Evolutionary conservation across 2,329 filamentous ascomycete species (phyloP), one percentile per base, ranked within the genome.

Genomic region (Alternaria solani): DNA sequence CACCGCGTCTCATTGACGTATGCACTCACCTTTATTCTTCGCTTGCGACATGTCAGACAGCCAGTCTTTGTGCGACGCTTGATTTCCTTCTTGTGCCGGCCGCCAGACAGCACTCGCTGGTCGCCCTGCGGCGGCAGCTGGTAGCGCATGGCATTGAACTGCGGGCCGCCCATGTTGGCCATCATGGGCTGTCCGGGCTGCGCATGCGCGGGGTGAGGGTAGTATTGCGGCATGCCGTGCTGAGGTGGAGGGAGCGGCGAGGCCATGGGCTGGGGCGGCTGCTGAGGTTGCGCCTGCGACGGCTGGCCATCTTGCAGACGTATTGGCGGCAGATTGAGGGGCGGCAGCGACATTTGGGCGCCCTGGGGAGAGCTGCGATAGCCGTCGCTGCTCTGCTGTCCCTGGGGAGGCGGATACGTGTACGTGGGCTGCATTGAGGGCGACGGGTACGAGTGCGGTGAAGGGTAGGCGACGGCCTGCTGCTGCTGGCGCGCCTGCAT

Each of bases 51-150:
- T 23, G 82, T 84, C 77, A 84, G 62, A 78, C 89, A 92, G n/a
- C 88, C 88, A 1, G 88, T 91, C 80, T 91, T 91, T 58, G 90
- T 92, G 74, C 90, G 84, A 67, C 89, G 84, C 81, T 92, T 92
- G 76, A 92, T 91, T 79, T 92, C 89, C 80, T 91, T 89, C 78
- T 87, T 88, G 76, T 90, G 87, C 70, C 88, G 83, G 48, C 86
- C 86, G 61, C 87, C 86, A 23, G 86, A 86, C 76, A 89, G 83
- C 63, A 88, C 83, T 67, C 85, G 82, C 73, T 83, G 66, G 79
- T 83, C 80, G 36, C 68, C 67, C 47, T 75, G 72, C 75, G 87
- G 80, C 64, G 87, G 84, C 42, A 88, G 76, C 60, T 85, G 82
- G 73, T 86, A 88, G 72, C 86, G 83, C 80, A 86, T 83, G 56